Base-by-base conservation (phyloP, 73 alveolate genomes). In the Tetrahymena borealis region DNA sequence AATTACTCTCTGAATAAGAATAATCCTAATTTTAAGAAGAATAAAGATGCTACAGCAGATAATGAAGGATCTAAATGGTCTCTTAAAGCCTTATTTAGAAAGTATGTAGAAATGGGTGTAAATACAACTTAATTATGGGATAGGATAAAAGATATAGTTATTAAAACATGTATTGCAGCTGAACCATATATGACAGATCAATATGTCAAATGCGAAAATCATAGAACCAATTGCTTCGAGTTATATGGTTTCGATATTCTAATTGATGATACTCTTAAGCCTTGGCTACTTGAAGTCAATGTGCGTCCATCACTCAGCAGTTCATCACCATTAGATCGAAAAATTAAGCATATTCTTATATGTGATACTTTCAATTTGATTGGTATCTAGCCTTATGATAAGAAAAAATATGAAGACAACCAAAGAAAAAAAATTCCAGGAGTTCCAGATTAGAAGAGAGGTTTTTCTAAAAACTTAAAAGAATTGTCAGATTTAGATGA, bases 281-380 rank as follows among this genome's bases (percentile, higher is more conserved):
- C 99, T 8, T 97, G 99, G 99, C 95, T 98, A 28, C 91, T 98
- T 11, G 99, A 98, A 91, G 99, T 98, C 31, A 98, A 98, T 95
- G 98, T 97, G n/a, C 95, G 96, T 35, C 99, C 99, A 33, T 96
- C 99, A 32, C 91, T 98, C 31, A 95, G 95, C 91, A 94, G 99
- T 32, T 93, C 99, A 39, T 93, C 98, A 3, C 99, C 99, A 6
- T 92, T 97, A 32, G 99, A 98, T 94, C 95, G 95, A 93, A 96
- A 94, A 91, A 97, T 98, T 12, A 98, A 98, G 94, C 98, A 99
- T 16, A 96, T 96, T 33, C 95, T 98, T 39, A 94, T 97, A 33
- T 91, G 97, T 39, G 99, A 98, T 94, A 90, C 94, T 32, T 96
- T 98, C 85, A 97, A 95, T 92, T 40, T 96, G 28, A 91, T 97